Conservation (phyloP, 345 rosid genomes). For the Viola odorata region DNA sequence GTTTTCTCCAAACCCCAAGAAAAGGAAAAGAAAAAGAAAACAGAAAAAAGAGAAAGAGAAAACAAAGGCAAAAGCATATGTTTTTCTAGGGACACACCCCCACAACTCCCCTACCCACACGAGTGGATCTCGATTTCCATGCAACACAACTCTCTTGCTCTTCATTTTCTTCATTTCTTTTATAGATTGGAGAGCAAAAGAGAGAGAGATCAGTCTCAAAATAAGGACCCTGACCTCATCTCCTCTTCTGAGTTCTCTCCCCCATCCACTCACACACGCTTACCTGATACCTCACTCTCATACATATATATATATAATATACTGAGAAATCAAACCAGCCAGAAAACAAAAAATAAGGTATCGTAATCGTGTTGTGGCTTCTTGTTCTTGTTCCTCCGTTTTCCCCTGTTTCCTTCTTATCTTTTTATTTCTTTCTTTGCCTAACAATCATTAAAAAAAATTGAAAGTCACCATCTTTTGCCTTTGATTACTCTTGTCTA, state of each 20-base stretch:
- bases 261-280: neutral
- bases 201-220: conserved; percentile 2
- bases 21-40: conserved; percentile 4
- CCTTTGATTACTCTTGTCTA: conserved; percentile 2
- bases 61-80: conserved; percentile 12
- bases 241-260: neutral
- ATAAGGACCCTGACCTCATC: neutral
- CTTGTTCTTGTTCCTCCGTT: conserved; percentile 1
- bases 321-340: too few relatives aligned
- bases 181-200: neutral
- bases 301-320: too few relatives aligned
- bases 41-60: conserved; percentile 3
- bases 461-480: neutral
- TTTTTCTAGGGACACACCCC: conserved; percentile 10
- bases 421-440: too few relatives aligned
- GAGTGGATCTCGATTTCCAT: conserved; percentile 49
- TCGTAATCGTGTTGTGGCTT: conserved; percentile 18
- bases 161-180: neutral
- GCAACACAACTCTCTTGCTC: conserved; percentile 7
- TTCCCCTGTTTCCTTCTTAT: conserved; percentile 2
- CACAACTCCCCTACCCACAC: conserved; percentile 40
- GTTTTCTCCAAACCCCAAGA: conserved; percentile 39
- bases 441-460: neutral
- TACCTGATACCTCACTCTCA: neutral
- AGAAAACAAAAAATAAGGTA: neutral